These are phyloP conservation scores for Bassia scoparia DNA, from an alignment of 148 eudicot species.

Conservation along the genomic window DNA sequence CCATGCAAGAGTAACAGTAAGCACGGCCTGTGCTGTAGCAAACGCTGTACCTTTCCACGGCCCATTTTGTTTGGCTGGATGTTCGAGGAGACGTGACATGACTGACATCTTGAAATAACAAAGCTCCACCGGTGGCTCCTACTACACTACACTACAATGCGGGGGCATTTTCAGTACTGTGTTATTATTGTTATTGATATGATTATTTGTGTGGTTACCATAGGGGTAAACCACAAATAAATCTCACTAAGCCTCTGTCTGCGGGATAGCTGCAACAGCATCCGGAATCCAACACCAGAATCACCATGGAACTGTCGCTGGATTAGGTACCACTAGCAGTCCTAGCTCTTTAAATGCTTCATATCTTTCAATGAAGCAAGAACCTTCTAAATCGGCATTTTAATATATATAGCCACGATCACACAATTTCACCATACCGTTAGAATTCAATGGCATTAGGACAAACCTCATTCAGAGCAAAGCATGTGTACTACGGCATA, in stretches of 20 bases:
- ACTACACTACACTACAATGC: conserved; percentile 35
- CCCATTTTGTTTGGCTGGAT: conserved; percentile 85
- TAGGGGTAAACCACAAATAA: conserved; percentile 73
- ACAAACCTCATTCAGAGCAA: conserved; percentile 94
- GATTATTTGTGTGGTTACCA: conserved; percentile 16
- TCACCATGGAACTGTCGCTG: conserved; percentile 34
- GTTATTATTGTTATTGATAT: conserved; percentile 32
- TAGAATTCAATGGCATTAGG: conserved; percentile 81
- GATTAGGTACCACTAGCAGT: conserved; percentile 66
- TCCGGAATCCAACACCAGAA: conserved; percentile 83
- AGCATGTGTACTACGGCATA: conserved; percentile 78
- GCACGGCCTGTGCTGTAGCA: conserved; percentile 85
- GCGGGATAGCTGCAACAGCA: conserved; percentile 83
- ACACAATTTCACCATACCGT: conserved; percentile 84
- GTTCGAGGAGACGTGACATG: conserved; percentile 42
- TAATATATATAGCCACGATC: conserved; percentile 60
- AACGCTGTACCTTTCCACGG: conserved; percentile 78
- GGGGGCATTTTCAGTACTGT: conserved; percentile 39
- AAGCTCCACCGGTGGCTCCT: conserved; percentile 50
- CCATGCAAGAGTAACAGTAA: conserved; percentile 88
- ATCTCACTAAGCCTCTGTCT: conserved; percentile 85
- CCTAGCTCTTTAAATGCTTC: conserved; percentile 71
- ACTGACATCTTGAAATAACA: conserved; percentile 45
- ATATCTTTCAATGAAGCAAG: conserved; percentile 74
- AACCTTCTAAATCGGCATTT: conserved; percentile 55